These are phyloP conservation scores for Zygosaccharomyces pseudobailii DNA, from an alignment of 1,139 yeast genomes.

Conservation along the genomic window DNA sequence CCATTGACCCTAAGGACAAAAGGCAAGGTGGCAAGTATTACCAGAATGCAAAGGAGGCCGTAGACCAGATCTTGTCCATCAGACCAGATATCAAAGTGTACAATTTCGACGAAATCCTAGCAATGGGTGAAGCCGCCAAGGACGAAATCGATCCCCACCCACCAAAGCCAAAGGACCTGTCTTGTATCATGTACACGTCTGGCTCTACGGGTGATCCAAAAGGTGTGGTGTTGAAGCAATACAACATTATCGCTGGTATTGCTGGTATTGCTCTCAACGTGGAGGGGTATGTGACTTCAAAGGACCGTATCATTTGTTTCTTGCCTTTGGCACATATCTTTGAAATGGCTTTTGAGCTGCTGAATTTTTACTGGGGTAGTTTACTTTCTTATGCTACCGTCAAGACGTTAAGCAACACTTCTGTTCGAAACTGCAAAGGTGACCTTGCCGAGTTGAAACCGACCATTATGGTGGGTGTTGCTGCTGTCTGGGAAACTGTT, in stretches of 20 bases:
- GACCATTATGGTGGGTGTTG: constrained; percentile 95
- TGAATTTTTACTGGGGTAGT: constrained; percentile 85
- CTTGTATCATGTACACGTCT: constrained; percentile 97
- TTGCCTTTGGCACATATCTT: constrained; percentile 95
- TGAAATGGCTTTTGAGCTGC: constrained; percentile 83
- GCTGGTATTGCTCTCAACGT: constrained; percentile 76
- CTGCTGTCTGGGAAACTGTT: constrained; percentile 97
- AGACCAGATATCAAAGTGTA: constrained; percentile 75
- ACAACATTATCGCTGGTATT: constrained; percentile 73
- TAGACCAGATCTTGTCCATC: constrained; percentile 51
- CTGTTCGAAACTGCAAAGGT: constrained; percentile 79
- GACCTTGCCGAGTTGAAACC: constrained; percentile 88
- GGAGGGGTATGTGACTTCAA: constrained; percentile 44
- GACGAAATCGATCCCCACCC: constrained; percentile 36
- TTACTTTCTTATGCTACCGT: constrained; percentile 87
- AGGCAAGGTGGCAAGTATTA: constrained; percentile 59
- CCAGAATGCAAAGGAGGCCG: constrained; percentile 51
- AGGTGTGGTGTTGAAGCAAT: constrained; percentile 85
- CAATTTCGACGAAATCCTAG: constrained; percentile 61
- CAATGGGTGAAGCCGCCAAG: constrained; percentile 52
- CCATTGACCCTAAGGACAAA: constrained; percentile 56
- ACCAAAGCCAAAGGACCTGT: constrained; percentile 69
- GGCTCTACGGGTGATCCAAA: constrained; percentile 98
- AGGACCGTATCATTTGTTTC: constrained; percentile 77
- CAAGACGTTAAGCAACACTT: constrained; percentile 79